Conservation (phyloP, 2,329 filamentous ascomycete genomes). For the Emydomyces testavorans region DNA sequence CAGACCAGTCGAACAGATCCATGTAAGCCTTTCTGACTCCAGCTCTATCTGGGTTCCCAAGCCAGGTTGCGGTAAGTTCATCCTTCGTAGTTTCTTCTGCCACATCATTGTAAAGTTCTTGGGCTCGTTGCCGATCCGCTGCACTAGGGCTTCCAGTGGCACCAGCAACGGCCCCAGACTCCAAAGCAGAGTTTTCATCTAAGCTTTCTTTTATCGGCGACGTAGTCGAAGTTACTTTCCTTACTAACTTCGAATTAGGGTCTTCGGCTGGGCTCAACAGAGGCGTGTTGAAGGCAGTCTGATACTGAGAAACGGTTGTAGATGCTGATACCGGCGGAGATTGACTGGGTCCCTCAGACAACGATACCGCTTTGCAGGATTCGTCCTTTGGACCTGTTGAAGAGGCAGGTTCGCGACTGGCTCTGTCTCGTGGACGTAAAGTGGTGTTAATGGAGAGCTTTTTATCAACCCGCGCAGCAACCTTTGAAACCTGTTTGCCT, state of each 20-base stretch:
- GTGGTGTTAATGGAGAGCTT: neutral
- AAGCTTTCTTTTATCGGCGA: conserved; percentile 4
- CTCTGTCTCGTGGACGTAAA: neutral
- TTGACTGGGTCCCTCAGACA: conserved; percentile 20
- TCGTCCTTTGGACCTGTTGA: conserved; percentile 21
- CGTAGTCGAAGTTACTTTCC: neutral
- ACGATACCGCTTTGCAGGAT: conserved; percentile 19
- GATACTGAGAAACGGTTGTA: conserved; percentile 32
- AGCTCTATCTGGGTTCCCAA: conserved; percentile 53
- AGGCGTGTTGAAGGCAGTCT: conserved; percentile 36
- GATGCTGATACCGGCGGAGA: conserved; percentile 29
- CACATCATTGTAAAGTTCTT: conserved; percentile 71
- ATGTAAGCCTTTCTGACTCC: conserved; percentile 67
- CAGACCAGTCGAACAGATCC: conserved; percentile 77
- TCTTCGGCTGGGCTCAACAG: conserved; percentile 21
- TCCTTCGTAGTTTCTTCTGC: conserved; percentile 71
- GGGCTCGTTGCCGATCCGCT: conserved; percentile 57
- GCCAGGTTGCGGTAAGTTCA: conserved; percentile 71
- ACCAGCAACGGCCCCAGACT: neutral
- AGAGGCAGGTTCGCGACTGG: conserved; percentile 18
- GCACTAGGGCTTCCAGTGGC: neutral
- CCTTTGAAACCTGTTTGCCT: neutral
- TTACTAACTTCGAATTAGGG: neutral
- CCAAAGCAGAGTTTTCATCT: neutral
- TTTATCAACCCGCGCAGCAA: conserved; percentile 1